Evolutionary conservation across 306 rosid genomes (phyloP), one percentile per base, ranked within the genome.

Genomic region (Delonix regia): DNA sequence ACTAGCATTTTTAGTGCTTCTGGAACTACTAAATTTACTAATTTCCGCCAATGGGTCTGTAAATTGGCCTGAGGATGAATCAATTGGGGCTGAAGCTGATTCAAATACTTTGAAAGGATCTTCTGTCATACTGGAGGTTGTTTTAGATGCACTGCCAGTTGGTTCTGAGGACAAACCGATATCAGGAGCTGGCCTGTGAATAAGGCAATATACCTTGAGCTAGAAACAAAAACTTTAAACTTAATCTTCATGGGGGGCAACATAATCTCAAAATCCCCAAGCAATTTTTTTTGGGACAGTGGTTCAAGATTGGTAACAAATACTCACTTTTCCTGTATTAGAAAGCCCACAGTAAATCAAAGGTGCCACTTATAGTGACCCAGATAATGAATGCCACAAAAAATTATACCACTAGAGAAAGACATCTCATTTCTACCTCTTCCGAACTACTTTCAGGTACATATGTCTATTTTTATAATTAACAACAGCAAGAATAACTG

Each of bases 11-110:
- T 85, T 89, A 38, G 77, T 65, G 74, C 93, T 88, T 77, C 84
- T 86, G 49, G 95, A 88, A 82, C 83, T 91, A 64, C 90, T 80
- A 56, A 86, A 76, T 79, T 87, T 92, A 85, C 89, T 80, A 82
- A 88, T 88, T 86, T 91, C 97, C 78, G 91, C 97, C 85, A 85
- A 78, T 7, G 94, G 96, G 47, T 96, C 97, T 25, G 57, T 71
- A 76, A 41, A 83, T 69, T 84, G 88, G 77, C 88, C 89, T 25
- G 94, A 22, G 28, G 87, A 69, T 76, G 87, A 73, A 72, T 75
- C 83, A 66, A 25, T 19, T 36, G 84, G 81, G 25, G 71, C 36
- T 16, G 91, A 83, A 83, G 85, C 71, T 62, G 91, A 88, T 88
- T 79, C 89, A 78, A 88, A 66, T 56, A 83, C 87, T 71, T 82